These are phyloP conservation scores for Dipteronia dyeriana DNA, from an alignment of 345 rosid species.

Conservation along the genomic window DNA sequence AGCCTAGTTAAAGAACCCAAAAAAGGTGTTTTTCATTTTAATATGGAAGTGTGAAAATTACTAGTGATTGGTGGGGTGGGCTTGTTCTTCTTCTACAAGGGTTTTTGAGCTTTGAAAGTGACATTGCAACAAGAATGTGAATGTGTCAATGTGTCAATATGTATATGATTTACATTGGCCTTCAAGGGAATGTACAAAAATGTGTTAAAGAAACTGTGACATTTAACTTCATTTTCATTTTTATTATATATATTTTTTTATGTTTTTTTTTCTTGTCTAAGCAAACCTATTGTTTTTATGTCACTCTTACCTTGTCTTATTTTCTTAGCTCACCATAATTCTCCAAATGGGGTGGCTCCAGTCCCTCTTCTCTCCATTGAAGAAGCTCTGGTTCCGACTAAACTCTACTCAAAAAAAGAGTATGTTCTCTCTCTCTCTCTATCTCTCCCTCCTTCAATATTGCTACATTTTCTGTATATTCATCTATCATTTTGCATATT, in stretches of 20 bases:
- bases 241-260: neutral
- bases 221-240: constrained; percentile 22
- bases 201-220: constrained; percentile 22
- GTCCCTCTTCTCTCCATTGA: constrained; percentile 88
- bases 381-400: constrained; percentile 86
- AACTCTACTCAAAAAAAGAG: constrained; percentile 75
- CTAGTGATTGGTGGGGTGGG: constrained; percentile 58
- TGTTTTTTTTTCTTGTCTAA: constrained; percentile 29
- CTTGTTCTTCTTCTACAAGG: constrained; percentile 54
- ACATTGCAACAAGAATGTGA: constrained; percentile 56
- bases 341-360: constrained; percentile 83
- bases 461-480: constrained; percentile 1
- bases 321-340: neutral
- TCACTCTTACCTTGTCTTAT: constrained; percentile 14
- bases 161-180: constrained; percentile 40
- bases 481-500: neutral
- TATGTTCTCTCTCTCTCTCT: constrained; percentile 28
- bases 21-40: neutral
- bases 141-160: constrained; percentile 20
- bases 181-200: constrained; percentile 32
- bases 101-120: constrained; percentile 38
- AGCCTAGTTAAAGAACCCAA: constrained; percentile 27
- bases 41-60: constrained; percentile 48
- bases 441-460: neutral
- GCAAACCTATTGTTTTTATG: constrained; percentile 35